A percentile compares a stretch with the other conserved stretches of the same genome.
Conservation (phyloP, 2,329 filamentous ascomycete genomes). For the Fusarium fujikuroi region DNA sequence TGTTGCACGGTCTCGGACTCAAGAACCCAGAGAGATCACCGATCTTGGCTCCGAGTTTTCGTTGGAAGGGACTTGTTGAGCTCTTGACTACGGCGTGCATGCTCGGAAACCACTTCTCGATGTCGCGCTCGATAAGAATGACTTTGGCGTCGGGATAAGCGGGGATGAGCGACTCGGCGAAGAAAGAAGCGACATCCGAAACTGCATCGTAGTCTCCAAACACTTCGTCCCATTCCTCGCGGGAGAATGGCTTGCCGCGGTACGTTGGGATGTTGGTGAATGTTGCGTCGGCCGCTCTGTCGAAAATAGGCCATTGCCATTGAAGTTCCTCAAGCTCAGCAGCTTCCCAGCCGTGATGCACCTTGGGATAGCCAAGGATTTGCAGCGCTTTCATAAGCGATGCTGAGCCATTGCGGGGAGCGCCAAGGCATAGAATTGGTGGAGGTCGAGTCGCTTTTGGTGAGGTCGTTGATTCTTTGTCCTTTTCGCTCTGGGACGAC, state of each 20-base stretch:
- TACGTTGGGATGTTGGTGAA: slow-evolving; percentile 33
- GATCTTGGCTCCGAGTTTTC: neutral
- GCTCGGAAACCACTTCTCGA: slow-evolving; percentile 45
- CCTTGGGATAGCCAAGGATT: slow-evolving; percentile 22
- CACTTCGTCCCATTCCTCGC: slow-evolving; percentile 40
- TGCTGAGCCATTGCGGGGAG: slow-evolving; percentile 26
- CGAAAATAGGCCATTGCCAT: slow-evolving; percentile 27
- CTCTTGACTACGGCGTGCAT: slow-evolving; percentile 9
- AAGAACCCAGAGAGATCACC: neutral
- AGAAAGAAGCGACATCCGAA: slow-evolving; percentile 42
- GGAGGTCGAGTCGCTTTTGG: neutral
- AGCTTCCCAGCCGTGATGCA: slow-evolving; percentile 33
- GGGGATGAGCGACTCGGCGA: slow-evolving; percentile 39
- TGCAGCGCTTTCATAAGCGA: slow-evolving; percentile 31
- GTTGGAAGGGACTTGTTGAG: neutral
- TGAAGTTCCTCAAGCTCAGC: slow-evolving; percentile 1
- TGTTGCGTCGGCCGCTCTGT: slow-evolving; percentile 20
- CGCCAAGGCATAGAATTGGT: slow-evolving; percentile 14
- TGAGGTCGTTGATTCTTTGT: neutral
- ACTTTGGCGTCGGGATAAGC: slow-evolving; percentile 47
- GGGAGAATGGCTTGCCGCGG: slow-evolving; percentile 27
- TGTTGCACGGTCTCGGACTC: neutral
- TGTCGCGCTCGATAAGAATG: slow-evolving; percentile 44
- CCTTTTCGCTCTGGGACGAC: neutral
- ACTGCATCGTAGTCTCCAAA: slow-evolving; percentile 42